Evolutionary conservation across 768 basidiomycete genomes (phyloP), one percentile per base, ranked within the genome.

Genomic region (Mycena galopus): DNA sequence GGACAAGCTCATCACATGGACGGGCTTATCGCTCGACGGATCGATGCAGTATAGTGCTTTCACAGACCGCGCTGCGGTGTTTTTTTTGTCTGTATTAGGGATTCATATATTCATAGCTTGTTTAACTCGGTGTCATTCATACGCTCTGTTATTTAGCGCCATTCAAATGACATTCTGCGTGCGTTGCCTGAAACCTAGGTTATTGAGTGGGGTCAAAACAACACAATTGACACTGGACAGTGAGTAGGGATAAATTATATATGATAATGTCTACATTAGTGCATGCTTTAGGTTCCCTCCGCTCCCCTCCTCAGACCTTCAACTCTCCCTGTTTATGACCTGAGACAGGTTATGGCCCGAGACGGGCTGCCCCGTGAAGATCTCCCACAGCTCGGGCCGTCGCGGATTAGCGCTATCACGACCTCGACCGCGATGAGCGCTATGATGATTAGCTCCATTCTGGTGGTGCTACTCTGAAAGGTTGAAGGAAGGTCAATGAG

Each of bases 361-460:
- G 19, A 57, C 56, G 11, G 56, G 21, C 56, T 12, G 21, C 4
- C 84, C 86, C 21, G 81, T 76, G 37, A 85, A 63, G 86, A 90
- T 89, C 33, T 88, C 86, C 88, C 91, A 93, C 33, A 94, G 85
- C 78, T 94, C 93, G 0, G 93, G 93, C 9, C 93, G 68, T 94
- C 93, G 35, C 93, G 89, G 74, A 94, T 92, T 50, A 95, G 84
- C 17, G 96, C 96, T 60, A 98, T 93, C 76, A 96, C 86, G n/a
- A 96, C 96, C 81, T 97, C 96, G 14, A 98, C 95, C 0, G 96
- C 95, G 77, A 98, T 98, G 59, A 99, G 92, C 1, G 90, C 88
- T 75, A 98, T 99, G 79, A 98, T 98, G 73, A 98, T 94, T 6
- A 97, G 85, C 82, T 99, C 97, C 94, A 99, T 96, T 2, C 94